Base-by-base conservation (phyloP, 108 stramenopile species). In the Cyclotella baltica region DNA sequence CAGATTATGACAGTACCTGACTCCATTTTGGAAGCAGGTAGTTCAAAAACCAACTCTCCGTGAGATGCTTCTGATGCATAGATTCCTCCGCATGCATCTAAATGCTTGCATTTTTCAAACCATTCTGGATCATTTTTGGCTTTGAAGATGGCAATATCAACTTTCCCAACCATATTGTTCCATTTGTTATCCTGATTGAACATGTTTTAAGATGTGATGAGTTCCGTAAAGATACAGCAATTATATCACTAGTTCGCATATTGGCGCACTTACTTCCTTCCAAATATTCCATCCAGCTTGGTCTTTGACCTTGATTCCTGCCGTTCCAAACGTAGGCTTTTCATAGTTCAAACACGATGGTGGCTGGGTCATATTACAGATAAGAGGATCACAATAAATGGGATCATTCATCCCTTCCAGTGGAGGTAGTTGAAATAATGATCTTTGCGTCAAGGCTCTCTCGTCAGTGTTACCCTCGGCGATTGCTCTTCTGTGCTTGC, bases 261-360 rank as follows among this genome's bases (percentile, higher is more conserved):
- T n/a, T n/a, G n/a, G n/a, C n/a, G 3, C 15, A 61, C 30, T 1
- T 61, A 61, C 59, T 34, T 64, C 75, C 50, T 83, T 81, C 64
- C 67, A 83, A 2, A 79, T 73, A 4, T 63, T 63, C 81, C 85
- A 85, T 19, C 67, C 58, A 22, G 67, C 67, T 67, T 46, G 67
- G 50, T 35, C 65, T 62, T 62, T 31, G 16, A 75, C 59, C 20
- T 34, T 30, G 27, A 83, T 63, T 16, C 78, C 79, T n/a, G 83
- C 53, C 53, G 67, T 55, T 50, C 85, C 85, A 51, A 76, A 86
- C 23, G 83, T 83, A 15, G 85, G 85, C 20, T 69, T 68, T 70
- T 86, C 85, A 40, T 80, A 81, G 61, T 86, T 86, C 22, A 86
- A 62, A 62, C 85, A 86, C 0, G 74, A 80, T 38, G 85, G 80